phyloP scores from a whole-genome alignment of 2,329 filamentous ascomycete species.

The Stachybotrys chartarum region DNA sequence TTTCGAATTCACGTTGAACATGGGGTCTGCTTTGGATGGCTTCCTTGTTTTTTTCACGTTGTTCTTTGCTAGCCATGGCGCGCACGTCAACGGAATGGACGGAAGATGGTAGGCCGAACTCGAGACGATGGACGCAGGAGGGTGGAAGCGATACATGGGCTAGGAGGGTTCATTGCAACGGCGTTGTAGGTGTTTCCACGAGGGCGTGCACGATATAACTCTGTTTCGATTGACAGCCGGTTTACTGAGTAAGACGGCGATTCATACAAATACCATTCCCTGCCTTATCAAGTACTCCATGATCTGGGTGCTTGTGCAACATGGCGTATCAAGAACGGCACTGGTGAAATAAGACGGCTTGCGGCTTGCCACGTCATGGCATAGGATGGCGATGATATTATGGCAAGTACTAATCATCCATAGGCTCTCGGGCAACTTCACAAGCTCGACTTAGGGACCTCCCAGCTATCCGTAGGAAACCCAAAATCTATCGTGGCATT shows the following conservation, averaged over 20 bases:
- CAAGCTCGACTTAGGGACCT: constrained; percentile 14
- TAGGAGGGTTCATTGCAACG: not conserved
- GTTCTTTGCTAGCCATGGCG: not conserved
- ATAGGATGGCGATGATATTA: not conserved
- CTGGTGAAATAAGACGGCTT: not conserved
- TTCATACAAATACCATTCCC: not conserved
- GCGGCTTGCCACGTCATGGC: too few species aligned
- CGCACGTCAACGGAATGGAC: not conserved
- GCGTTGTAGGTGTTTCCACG: not conserved
- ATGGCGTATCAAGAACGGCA: not conserved
- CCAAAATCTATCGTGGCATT: constrained; percentile 23
- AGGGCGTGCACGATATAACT: too few species aligned
- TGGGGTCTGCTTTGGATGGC: not conserved
- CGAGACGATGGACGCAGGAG: too few species aligned
- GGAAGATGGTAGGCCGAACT: not conserved
- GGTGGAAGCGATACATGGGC: not conserved
- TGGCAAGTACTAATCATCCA: not conserved
- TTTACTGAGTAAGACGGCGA: too few species aligned
- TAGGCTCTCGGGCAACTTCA: constrained; percentile 1
- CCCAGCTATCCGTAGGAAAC: constrained; percentile 17
- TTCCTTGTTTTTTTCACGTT: not conserved
- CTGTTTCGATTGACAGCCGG: too few species aligned
- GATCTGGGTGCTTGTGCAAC: not conserved
- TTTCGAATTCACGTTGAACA: not conserved
- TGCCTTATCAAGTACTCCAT: not conserved